phyloP scores from a whole-genome alignment of 2,329 filamentous ascomycete genomes.

The Pseudogymnoascus sp. region DNA sequence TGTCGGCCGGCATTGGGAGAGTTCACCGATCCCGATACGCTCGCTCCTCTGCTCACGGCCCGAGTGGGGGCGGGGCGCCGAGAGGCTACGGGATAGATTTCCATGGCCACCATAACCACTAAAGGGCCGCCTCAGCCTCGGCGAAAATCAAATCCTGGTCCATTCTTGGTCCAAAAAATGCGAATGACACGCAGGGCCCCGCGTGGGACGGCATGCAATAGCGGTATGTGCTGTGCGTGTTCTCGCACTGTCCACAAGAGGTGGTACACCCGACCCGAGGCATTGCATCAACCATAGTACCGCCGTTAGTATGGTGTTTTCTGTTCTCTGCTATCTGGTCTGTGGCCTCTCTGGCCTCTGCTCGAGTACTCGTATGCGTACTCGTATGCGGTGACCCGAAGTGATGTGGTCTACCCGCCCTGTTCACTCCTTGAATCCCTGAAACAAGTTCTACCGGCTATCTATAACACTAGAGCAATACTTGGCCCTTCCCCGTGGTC shows the following conservation, averaged over 20 bases:
- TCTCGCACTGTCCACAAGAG: neutral
- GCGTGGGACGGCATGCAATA: neutral
- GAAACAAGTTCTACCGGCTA: neutral
- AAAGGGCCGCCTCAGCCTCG: neutral
- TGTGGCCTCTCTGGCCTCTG: neutral
- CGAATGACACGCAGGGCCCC: neutral
- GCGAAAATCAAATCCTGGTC: neutral
- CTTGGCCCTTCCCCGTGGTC: neutral
- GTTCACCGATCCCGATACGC: neutral
- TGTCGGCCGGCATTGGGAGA: neutral
- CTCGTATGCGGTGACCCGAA: neutral
- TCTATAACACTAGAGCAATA: neutral
- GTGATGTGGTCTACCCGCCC: neutral
- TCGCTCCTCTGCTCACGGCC: neutral
- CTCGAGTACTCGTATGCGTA: neutral
- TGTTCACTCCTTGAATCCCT: neutral
- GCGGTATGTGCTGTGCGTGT: neutral
- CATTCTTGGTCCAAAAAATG: too few relatives aligned
- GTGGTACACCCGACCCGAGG: slow-evolving; percentile 3
- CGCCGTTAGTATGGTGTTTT: neutral
- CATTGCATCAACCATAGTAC: neutral
- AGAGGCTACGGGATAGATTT: neutral
- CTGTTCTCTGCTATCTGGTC: too few relatives aligned
- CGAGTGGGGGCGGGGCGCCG: neutral
- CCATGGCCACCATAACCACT: neutral